Base-by-base conservation (phyloP, 345 rosid species). In the Hibiscus syriacus region DNA sequence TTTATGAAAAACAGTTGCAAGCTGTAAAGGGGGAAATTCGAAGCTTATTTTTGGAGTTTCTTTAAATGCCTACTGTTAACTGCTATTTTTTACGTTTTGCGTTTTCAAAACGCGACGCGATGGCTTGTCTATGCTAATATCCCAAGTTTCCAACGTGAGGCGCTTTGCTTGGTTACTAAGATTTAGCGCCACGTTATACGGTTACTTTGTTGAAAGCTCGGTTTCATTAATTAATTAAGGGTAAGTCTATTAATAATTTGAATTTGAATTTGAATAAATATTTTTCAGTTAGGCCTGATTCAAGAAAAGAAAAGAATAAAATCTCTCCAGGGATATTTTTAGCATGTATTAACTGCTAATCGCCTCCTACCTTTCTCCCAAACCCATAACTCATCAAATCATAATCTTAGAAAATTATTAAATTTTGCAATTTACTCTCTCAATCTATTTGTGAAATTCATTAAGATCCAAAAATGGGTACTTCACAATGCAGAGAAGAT, bases 401-500 rank as follows among this genome's bases (percentile, higher is more conserved):
- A 14, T 54, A 55, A 65, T 93, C 90, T 57, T 10, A 34, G 0
- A 9, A 12, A 20, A 5, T 1, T 48, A 12, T 13, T 1, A 16
- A 59, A 12, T 3, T 22, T 50, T 38, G 4, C 9, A 6, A 11
- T 20, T 52, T 52, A 5, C 6, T 46, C 58, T n/a, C 26, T 11
- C 41, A 9, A 27, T 19, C 10, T 4, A 19, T 10, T 14, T 9
- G 17, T 17, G 14, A 13, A 14, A 19, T 20, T 54, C 7, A 22
- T 1, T 6, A 25, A 3, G 49, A 56, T 52, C 70, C 23, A n/a
- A n/a, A n/a, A n/a, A n/a, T n/a, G n/a, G n/a, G n/a, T n/a, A n/a
- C n/a, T n/a, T n/a, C n/a, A n/a, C 90, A 85, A 74, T 85, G 90
- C 74, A 87, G 87, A 0, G 87, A 85, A 78, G 87, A 82, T 75